Evolutionary conservation across 148 eudicot species (phyloP), one percentile per base, ranked within the genome.

Genomic region (Cornus florida): DNA sequence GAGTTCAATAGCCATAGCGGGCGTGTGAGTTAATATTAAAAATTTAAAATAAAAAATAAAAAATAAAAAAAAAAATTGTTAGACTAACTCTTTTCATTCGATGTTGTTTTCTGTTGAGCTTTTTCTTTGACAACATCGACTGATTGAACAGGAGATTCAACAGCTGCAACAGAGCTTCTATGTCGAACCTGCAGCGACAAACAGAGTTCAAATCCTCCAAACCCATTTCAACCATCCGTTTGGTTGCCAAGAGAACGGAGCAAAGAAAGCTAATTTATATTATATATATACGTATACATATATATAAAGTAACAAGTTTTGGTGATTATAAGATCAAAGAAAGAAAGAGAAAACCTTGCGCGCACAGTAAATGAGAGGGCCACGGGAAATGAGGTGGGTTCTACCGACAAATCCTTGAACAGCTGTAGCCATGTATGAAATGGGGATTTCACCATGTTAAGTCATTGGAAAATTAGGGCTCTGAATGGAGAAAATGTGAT

Each of bases 361-460:
- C 68, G 75, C 31, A 24, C 80, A 80, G 75, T 67, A 70, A 17
- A 78, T 76, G 39, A 86, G 68, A 80, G 80, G 84, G 60, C 67
- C 67, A 43, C 75, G 82, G 77, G 82, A 12, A 23, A 75, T 74
- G 69, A 83, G 72, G 17, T 75, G 83, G 62, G 77, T 78, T 53
- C 80, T 80, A 20, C 73, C 77, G 8, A 73, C 79, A 57, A 84
- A 35, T 10, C 79, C 84, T 66, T 76, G 78, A 41, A 76, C 17
- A 56, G 59, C 50, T 12, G 35, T 76, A 67, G 78, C 71, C 78
- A 76, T 76, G 9, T 39, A n/a, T 62, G 20, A 17, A 62, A 62
- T 62, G 7, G 66, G 23, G 7, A 0, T 1, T n/a, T 62, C 24
- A 62, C 24, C 22, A 62, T 20, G 66, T 62, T 6, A 62, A 20